Evolutionary conservation across 2,329 filamentous ascomycete species (phyloP).

Genomic region (Fusarium anthophilum): DNA sequence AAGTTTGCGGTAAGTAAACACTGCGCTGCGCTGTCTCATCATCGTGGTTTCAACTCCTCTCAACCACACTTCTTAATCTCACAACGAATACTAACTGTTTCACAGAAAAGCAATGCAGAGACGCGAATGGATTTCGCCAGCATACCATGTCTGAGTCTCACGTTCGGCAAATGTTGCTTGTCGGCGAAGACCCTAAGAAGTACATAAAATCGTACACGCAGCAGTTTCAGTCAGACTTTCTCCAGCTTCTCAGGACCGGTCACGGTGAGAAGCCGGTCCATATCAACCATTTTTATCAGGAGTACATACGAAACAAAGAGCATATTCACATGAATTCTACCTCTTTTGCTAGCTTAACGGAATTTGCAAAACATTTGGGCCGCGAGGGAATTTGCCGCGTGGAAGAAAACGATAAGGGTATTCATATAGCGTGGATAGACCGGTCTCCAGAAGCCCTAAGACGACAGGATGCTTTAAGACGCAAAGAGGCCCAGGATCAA

Average conservation of each 20-base stretch:
- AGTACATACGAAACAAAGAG: constrained; percentile 85
- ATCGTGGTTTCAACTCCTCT: not conserved
- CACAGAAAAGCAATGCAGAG: constrained; percentile 63
- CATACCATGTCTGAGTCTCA: constrained; percentile 86
- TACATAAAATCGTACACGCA: constrained; percentile 83
- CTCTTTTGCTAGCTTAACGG: constrained; percentile 65
- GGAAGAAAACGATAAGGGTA: constrained; percentile 85
- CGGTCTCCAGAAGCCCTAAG: constrained; percentile 86
- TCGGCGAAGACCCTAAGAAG: constrained; percentile 88
- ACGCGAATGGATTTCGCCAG: constrained; percentile 92
- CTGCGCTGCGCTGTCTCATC: not conserved
- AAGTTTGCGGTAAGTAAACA: constrained; percentile 67
- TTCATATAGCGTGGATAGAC: constrained; percentile 91
- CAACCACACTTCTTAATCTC: not conserved
- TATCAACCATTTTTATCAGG: constrained; percentile 94
- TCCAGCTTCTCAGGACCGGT: constrained; percentile 78
- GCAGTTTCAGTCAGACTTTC: constrained; percentile 83
- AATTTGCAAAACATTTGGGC: constrained; percentile 89
- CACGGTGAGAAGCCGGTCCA: constrained; percentile 92
- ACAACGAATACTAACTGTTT: not conserved
- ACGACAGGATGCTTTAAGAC: constrained; percentile 80
- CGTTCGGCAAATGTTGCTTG: constrained; percentile 85
- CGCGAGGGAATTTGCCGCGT: constrained; percentile 88
- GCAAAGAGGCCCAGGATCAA: constrained; percentile 87
- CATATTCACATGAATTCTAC: constrained; percentile 79